phyloP scores from a whole-genome alignment of 2,329 filamentous ascomycete species.

The Talaromyces sp. region DNA sequence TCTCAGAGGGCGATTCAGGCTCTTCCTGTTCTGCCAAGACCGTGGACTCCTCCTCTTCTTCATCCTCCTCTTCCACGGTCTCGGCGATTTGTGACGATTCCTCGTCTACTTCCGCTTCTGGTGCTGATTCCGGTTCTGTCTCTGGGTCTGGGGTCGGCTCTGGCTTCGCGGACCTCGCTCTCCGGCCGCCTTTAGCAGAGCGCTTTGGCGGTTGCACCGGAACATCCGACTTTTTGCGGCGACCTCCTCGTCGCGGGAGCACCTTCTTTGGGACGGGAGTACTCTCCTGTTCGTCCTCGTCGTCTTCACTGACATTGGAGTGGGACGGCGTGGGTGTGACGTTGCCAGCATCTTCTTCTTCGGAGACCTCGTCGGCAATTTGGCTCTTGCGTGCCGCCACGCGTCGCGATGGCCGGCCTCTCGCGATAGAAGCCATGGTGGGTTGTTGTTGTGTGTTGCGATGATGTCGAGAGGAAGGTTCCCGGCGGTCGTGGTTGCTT shows the following conservation, averaged over 20 bases:
- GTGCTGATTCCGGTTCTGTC: slow-evolving; percentile 34
- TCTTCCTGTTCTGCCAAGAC: slow-evolving; percentile 37
- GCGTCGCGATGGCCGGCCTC: slow-evolving; percentile 53
- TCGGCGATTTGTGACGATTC: slow-evolving; percentile 57
- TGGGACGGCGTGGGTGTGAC: slow-evolving; percentile 37
- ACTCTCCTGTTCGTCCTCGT: slow-evolving; percentile 70
- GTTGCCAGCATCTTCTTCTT: slow-evolving; percentile 59
- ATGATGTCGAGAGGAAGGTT: slow-evolving; percentile 18
- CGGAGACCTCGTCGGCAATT: slow-evolving; percentile 71
- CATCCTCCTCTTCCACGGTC: slow-evolving; percentile 19
- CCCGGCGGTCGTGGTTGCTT: slow-evolving; percentile 11
- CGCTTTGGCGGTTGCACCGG: slow-evolving; percentile 33
- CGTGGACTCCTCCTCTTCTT: slow-evolving; percentile 19
- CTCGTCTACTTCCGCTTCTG: slow-evolving; percentile 42
- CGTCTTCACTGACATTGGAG: slow-evolving; percentile 49
- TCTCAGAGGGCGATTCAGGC: slow-evolving; percentile 51
- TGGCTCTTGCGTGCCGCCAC: slow-evolving; percentile 62
- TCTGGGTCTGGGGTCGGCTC: not conserved
- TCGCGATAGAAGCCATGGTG: slow-evolving; percentile 35
- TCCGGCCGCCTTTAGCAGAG: slow-evolving; percentile 5
- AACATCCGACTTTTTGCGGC: slow-evolving; percentile 46
- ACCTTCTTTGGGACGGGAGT: slow-evolving; percentile 63
- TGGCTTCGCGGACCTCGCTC: slow-evolving; percentile 1
- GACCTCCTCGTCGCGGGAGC: slow-evolving; percentile 52
- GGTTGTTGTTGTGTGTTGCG: slow-evolving; percentile 7